These are phyloP conservation scores for Heritiera littoralis DNA, from an alignment of 345 rosid genomes.

Conservation along the genomic window DNA sequence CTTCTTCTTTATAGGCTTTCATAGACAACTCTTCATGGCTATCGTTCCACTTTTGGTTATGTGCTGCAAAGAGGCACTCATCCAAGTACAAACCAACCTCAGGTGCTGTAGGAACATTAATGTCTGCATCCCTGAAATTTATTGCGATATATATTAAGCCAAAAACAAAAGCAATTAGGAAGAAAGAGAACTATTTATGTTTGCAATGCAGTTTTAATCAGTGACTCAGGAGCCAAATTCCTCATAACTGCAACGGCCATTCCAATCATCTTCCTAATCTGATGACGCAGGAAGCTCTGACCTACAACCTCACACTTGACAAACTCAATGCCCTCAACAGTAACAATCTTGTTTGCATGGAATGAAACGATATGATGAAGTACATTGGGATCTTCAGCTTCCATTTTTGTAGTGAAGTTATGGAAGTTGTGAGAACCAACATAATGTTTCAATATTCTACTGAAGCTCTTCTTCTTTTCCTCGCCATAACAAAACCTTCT, in stretches of 20 bases:
- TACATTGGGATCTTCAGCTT: slow-evolving; percentile 88
- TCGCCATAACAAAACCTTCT: slow-evolving; percentile 62
- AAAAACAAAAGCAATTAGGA: not conserved
- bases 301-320: slow-evolving; percentile 95
- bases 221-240: slow-evolving; percentile 69
- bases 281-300: slow-evolving; percentile 99
- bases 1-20: slow-evolving; percentile 69
- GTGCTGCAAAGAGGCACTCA: slow-evolving; percentile 81
- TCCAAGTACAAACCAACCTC: slow-evolving; percentile 96
- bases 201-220: slow-evolving; percentile 63
- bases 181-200: slow-evolving; percentile 44
- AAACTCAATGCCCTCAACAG: slow-evolving; percentile 74
- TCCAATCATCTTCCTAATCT: slow-evolving; percentile 90
- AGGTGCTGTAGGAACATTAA: slow-evolving; percentile 91
- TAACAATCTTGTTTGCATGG: slow-evolving; percentile 51
- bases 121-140: slow-evolving; percentile 56
- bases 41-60: slow-evolving; percentile 78
- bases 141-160: not conserved
- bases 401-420: slow-evolving; percentile 85
- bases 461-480: slow-evolving; percentile 75
- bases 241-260: slow-evolving; percentile 88
- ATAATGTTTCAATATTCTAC: slow-evolving; percentile 65
- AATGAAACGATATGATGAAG: slow-evolving; percentile 70
- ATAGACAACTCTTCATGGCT: slow-evolving; percentile 84
- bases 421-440: slow-evolving; percentile 95